Evolutionary conservation across 345 rosid genomes (phyloP).

Genomic region (Arabidopsis thaliana): TAIR10.1 NC_003075.7:7759001-7759500

Average conservation of each 20-base stretch:
- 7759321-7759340: conserved; percentile 75
- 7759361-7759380: conserved; percentile 70
- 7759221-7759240: conserved; percentile 62
- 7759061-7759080: conserved; percentile 71
- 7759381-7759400: conserved; percentile 66
- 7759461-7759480: conserved; percentile 64
- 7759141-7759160: conserved; percentile 62
- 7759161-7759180: conserved; percentile 64
- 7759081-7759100: conserved; percentile 57
- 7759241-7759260: conserved; percentile 77
- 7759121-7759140: conserved; percentile 75
- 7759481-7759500: conserved; percentile 69
- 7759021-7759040: conserved; percentile 79
- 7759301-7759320: conserved; percentile 79
- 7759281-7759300: conserved; percentile 70
- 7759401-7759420: conserved; percentile 70
- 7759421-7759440: conserved; percentile 69
- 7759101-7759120: conserved; percentile 80
- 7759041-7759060: conserved; percentile 75
- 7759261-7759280: conserved; percentile 68
- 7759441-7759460: conserved; percentile 63
- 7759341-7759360: conserved; percentile 73
- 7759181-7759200: conserved; percentile 78
- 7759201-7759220: conserved; percentile 77
- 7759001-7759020: conserved; percentile 79